phyloP scores from a whole-genome alignment of 768 basidiomycete species.

The Pleurotus pulmonarius region DNA sequence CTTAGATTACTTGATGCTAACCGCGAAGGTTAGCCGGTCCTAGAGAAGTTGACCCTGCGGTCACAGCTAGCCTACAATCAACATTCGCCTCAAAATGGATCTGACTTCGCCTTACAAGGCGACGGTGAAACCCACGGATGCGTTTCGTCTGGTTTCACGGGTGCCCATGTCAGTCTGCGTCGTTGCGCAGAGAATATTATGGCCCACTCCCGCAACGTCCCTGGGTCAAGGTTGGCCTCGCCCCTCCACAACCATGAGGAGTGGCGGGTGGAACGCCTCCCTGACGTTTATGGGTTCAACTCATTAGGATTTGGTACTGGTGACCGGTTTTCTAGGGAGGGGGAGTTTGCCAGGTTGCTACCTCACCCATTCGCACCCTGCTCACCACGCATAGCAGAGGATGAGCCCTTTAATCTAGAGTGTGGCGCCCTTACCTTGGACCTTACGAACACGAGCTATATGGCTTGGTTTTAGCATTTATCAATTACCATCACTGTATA shows the following conservation, averaged over 20 bases:
- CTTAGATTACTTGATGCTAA: neutral
- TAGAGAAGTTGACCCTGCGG: neutral
- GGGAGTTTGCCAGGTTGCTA: neutral
- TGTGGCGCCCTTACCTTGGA: conserved; percentile 54
- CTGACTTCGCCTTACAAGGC: neutral
- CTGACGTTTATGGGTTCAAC: neutral
- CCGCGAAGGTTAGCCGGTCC: neutral
- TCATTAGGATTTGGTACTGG: neutral
- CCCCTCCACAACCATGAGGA: neutral
- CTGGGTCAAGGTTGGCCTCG: neutral
- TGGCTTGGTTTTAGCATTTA: conserved; percentile 67
- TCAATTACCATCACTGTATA: too few species aligned
- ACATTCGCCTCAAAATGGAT: neutral
- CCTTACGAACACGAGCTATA: conserved; percentile 58
- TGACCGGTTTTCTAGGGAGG: neutral
- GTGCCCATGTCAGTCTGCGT: neutral
- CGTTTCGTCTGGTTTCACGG: neutral
- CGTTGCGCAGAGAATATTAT: neutral
- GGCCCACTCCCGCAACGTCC: neutral
- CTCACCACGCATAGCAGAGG: conserved; percentile 47
- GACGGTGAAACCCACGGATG: neutral
- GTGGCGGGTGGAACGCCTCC: neutral
- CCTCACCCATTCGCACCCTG: conserved; percentile 38
- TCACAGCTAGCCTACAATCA: neutral
- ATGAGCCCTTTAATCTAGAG: conserved; percentile 58